Conservation (phyloP, 169 alveolate genomes). For the Fabrea salina region DNA sequence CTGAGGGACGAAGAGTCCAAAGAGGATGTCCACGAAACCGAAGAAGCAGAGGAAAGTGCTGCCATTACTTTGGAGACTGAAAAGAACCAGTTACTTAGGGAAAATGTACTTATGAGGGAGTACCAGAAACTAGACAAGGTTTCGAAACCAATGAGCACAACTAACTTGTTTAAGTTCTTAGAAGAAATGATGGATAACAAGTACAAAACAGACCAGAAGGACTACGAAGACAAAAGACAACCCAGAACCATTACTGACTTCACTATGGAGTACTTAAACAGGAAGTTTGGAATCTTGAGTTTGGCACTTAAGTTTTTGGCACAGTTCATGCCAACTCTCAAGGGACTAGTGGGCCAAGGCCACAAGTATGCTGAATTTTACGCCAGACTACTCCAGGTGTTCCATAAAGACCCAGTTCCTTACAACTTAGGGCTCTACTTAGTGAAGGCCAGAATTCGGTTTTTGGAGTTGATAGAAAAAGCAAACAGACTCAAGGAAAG, state of each 20-base stretch:
- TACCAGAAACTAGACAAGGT: too few relatives aligned
- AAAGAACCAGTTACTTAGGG: too few relatives aligned
- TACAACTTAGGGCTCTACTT: background rate
- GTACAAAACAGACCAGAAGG: slow-evolving; percentile 16
- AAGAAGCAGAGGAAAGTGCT: too few relatives aligned
- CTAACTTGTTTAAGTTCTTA: slow-evolving; percentile 14
- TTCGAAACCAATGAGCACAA: slow-evolving; percentile 17
- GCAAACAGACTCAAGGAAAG: background rate
- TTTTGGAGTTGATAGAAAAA: slow-evolving; percentile 17
- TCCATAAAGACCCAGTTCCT: slow-evolving; percentile 32
- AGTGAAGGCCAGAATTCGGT: background rate
- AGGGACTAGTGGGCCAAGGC: background rate
- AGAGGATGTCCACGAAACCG: too few relatives aligned
- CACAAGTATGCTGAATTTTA: slow-evolving; percentile 13
- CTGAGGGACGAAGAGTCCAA: too few relatives aligned
- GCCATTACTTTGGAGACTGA: too few relatives aligned
- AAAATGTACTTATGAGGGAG: too few relatives aligned
- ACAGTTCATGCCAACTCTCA: slow-evolving; percentile 2
- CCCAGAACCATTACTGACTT: slow-evolving; percentile 10
- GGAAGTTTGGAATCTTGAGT: slow-evolving; percentile 1
- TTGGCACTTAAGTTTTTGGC: background rate
- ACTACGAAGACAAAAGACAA: background rate
- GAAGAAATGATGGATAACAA: slow-evolving; percentile 34
- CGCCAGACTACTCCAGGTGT: slow-evolving; percentile 1
- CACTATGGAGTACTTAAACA: background rate